phyloP scores from a whole-genome alignment of 352 stramenopile genomes.

The Pythium periplocum region DNA sequence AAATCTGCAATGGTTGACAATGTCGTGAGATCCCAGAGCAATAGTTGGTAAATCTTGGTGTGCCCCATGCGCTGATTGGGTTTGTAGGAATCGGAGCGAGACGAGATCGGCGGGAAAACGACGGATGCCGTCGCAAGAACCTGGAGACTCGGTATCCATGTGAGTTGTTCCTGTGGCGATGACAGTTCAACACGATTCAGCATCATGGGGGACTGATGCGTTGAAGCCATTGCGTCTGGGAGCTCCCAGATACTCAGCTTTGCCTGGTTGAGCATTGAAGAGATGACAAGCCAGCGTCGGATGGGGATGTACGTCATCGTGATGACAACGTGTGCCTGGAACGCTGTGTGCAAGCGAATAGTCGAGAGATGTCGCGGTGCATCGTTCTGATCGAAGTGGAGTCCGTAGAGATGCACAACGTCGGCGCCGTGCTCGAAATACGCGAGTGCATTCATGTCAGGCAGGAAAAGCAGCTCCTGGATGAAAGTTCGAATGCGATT shows the following conservation, averaged over 20 bases:
- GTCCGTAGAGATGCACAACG: conserved; percentile 59
- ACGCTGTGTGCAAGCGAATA: conserved; percentile 67
- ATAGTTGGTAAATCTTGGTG: conserved; percentile 50
- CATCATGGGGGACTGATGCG: conserved; percentile 41
- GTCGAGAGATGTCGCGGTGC: conserved; percentile 54
- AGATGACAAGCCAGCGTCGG: conserved; percentile 39
- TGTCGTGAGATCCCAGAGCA: conserved; percentile 43
- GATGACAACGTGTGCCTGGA: conserved; percentile 62
- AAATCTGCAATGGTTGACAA: conserved; percentile 14
- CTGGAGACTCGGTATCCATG: conserved; percentile 48
- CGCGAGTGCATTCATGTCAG: conserved; percentile 49
- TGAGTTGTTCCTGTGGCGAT: conserved; percentile 49
- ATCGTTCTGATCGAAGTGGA: conserved; percentile 61
- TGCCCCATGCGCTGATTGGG: too few relatives aligned
- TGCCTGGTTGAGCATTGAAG: conserved; percentile 40
- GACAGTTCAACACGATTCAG: conserved; percentile 52
- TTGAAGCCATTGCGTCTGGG: conserved; percentile 13
- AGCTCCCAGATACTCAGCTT: conserved; percentile 64
- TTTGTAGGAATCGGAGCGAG: conserved; percentile 7
- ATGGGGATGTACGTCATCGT: conserved; percentile 50
- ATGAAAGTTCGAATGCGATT: conserved; percentile 38
- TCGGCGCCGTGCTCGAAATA: conserved; percentile 65
- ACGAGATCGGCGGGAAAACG: conserved; percentile 29
- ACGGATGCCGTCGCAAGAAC: conserved; percentile 44
- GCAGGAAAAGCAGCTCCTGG: conserved; percentile 43